Percentiles rank a stretch among this genome's conserved stretches.
Conservation (phyloP, 108 stramenopile genomes). For the Nannochloropsis gaditana region DNA sequence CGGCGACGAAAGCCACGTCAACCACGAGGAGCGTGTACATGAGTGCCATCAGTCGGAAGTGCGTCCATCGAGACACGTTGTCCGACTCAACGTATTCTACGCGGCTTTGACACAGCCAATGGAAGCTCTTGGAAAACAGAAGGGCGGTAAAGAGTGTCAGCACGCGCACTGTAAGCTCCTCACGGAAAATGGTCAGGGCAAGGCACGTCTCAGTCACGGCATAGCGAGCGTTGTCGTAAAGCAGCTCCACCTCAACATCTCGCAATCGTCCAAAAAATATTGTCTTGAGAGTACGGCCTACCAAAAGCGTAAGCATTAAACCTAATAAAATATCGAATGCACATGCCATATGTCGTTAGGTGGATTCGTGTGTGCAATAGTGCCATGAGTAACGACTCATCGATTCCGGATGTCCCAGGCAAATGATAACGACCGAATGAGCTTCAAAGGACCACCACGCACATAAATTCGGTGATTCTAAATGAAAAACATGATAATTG, state of each 20-base stretch:
- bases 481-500: too few species aligned
- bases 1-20: slow-evolving; percentile 61
- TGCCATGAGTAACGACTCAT: too few species aligned
- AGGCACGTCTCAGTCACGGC: slow-evolving; percentile 93
- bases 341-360: too few species aligned
- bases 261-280: slow-evolving; percentile 77
- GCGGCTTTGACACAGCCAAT: slow-evolving; percentile 78
- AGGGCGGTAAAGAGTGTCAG: slow-evolving; percentile 72
- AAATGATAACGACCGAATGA: too few species aligned
- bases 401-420: too few species aligned
- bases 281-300: slow-evolving; percentile 49
- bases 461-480: too few species aligned
- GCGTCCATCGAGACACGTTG: slow-evolving; percentile 29
- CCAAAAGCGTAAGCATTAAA: slow-evolving; percentile 59
- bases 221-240: slow-evolving; percentile 86
- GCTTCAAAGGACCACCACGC: too few species aligned
- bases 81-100: slow-evolving; percentile 84
- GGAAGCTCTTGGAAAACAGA: slow-evolving; percentile 77
- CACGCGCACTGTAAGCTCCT: slow-evolving; percentile 73
- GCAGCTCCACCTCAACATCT: slow-evolving; percentile 75
- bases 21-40: slow-evolving; percentile 58
- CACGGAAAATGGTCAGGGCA: slow-evolving; percentile 92
- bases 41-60: slow-evolving; percentile 60
- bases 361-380: too few species aligned
- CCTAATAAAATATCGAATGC: not conserved